Conservation (phyloP, 768 basidiomycete genomes). For the Pholiota microspora region DNA sequence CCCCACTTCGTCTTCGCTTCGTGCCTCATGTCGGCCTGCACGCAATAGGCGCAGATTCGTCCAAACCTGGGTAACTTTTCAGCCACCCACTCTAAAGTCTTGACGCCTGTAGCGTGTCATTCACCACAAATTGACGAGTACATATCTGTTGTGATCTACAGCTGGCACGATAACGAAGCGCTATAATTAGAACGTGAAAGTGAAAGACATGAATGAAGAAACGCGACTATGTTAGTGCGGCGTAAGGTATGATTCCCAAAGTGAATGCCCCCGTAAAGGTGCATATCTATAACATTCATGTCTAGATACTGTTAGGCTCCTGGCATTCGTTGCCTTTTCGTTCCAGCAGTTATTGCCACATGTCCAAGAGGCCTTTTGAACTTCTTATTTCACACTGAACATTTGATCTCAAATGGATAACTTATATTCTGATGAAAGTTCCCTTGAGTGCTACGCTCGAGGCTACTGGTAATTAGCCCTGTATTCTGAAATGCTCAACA, state of each 20-base stretch:
- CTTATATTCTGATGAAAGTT: no score
- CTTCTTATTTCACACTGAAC: no score
- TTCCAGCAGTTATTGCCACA: no score
- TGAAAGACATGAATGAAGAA: background rate
- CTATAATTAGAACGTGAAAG: background rate
- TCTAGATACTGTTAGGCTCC: no score
- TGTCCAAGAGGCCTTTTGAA: no score
- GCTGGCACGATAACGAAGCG: background rate
- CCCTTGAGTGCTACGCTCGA: no score
- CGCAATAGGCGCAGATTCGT: background rate
- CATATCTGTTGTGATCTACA: background rate
- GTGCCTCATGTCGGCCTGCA: conserved; percentile 4
- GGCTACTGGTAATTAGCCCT: no score
- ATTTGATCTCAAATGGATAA: no score
- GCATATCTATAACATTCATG: no score
- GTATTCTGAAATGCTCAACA: no score
- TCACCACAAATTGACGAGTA: background rate
- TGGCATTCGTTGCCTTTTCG: no score
- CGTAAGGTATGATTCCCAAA: background rate
- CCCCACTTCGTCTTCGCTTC: background rate
- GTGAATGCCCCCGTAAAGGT: background rate
- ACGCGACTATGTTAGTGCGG: background rate
- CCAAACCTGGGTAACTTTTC: background rate
- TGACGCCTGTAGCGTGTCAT: background rate
- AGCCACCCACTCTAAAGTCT: background rate